Evolutionary conservation across 1,139 yeast genomes (phyloP), one percentile per base, ranked within the genome.

Genomic region (Yamadazyma blattariae): DNA sequence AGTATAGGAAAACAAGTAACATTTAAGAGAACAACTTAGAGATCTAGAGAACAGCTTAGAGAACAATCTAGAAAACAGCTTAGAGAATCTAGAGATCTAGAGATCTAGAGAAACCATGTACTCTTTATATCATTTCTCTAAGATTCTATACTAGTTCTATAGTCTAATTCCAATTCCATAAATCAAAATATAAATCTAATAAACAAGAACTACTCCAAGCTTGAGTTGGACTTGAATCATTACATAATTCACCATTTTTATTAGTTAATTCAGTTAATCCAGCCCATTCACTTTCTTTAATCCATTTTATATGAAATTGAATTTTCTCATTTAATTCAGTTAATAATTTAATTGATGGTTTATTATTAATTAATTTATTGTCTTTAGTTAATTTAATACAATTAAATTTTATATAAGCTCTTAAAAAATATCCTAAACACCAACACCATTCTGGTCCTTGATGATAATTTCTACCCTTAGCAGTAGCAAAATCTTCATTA

Each of bases 361-460:
- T 24, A 20, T 14, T 17, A 20, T 29, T 17, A n/a, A n/a, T n/a
- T n/a, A n/a, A n/a, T 13, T 21, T 11, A 9, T 21, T 5, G 11
- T 9, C 23, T 11, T 51, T 51, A 7, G 61, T 61, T 13, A 58
- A 52, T 1, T 52, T 47, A 47, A 13, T 51, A 8, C 64, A 63
- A 20, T 57, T 47, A 37, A 68, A 61, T 46, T 79, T 79, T 31
- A 72, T 62, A 54, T 70, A 80, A 0, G 97, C 96, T 43, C 97
- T 74, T 47, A 92, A 62, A 56, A 87, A 90, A 61, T 79, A 89
- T 1, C 98, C 98, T 26, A 74, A 71, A 42, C 82, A 78, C 97
- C 97, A 92, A 16, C 86, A 82, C 98, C 98, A 92, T 57, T 92
- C 98, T 2, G 98, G 98, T 2, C 98, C 98, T 61, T 92, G 97